A percentile compares a stretch with the other conserved stretches of the same genome.
These are phyloP conservation scores for Cynara cardunculus DNA, from an alignment of 129 eudicot species.

Conservation along the genomic window DNA sequence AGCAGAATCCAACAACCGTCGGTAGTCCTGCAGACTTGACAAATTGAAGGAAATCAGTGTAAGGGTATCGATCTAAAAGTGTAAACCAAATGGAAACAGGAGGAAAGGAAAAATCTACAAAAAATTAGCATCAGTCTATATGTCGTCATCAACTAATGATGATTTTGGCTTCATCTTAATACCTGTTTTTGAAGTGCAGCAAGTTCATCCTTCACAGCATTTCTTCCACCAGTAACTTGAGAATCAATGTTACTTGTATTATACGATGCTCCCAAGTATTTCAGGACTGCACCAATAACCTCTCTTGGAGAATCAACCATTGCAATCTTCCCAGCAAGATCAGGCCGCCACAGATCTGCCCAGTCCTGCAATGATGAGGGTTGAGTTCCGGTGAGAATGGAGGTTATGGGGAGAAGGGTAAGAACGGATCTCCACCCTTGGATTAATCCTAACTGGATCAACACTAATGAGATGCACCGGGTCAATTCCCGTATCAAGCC, in stretches of 20 bases:
- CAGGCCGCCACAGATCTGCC: conserved; percentile 95
- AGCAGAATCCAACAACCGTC: too few species aligned
- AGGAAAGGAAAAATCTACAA: background rate
- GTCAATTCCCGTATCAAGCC: too few species aligned
- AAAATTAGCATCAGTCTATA: background rate
- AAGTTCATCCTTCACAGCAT: conserved; percentile 69
- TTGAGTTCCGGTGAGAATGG: too few species aligned
- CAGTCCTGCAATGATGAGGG: conserved; percentile 65
- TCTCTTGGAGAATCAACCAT: conserved; percentile 97
- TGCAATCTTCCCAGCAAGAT: conserved; percentile 83
- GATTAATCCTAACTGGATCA: too few species aligned
- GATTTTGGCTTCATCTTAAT: conserved; percentile 7
- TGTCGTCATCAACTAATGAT: background rate
- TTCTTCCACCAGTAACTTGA: conserved; percentile 75
- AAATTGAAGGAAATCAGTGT: too few species aligned
- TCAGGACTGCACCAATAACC: conserved; percentile 83
- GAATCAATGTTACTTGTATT: conserved; percentile 66
- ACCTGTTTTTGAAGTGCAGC: conserved; percentile 68
- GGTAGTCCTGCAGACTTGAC: too few species aligned
- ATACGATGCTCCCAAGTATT: conserved; percentile 86
- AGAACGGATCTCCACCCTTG: too few species aligned
- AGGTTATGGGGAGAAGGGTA: too few species aligned
- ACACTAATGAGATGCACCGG: too few species aligned
- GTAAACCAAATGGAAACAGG: background rate
- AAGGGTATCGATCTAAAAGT: background rate